Conservation (phyloP, 176 grass and related monocot species). For the Phoenix roebelenii region DNA sequence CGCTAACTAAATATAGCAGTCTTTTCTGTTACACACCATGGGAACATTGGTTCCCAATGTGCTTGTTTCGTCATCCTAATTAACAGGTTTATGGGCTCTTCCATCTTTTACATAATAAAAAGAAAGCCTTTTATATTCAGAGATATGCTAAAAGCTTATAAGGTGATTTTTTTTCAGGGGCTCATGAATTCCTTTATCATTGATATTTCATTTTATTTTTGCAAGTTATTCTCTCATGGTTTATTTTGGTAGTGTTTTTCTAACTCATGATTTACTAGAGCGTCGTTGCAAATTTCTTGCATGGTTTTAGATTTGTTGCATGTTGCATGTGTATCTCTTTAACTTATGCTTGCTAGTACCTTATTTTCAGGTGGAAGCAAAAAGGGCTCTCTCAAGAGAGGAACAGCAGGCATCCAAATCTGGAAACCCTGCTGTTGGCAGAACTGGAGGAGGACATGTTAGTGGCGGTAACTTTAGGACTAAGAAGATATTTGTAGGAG, state of each 20-base stretch:
- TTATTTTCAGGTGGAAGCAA: slow-evolving; percentile 83
- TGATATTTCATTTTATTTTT: neutral
- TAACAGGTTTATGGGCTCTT: too few relatives aligned
- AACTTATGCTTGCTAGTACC: slow-evolving; percentile 15
- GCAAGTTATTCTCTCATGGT: neutral
- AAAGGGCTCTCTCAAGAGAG: slow-evolving; percentile 86
- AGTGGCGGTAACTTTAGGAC: slow-evolving; percentile 31
- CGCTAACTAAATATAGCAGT: too few relatives aligned
- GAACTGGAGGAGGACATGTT: slow-evolving; percentile 18
- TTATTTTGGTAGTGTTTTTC: neutral
- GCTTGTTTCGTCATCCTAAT: too few relatives aligned
- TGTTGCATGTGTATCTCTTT: too few relatives aligned
- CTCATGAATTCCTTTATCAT: neutral
- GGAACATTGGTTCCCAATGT: too few relatives aligned
- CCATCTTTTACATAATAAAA: too few relatives aligned
- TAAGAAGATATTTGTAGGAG: slow-evolving; percentile 97
- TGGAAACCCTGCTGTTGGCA: slow-evolving; percentile 43
- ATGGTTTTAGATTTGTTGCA: too few relatives aligned
- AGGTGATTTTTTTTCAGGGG: too few relatives aligned
- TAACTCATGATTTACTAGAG: too few relatives aligned
- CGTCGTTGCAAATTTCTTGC: neutral
- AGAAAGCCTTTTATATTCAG: too few relatives aligned
- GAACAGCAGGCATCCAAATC: slow-evolving; percentile 82
- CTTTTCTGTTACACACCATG: too few relatives aligned
- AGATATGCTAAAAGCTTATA: too few relatives aligned